Percentiles rank a stretch among this genome's conserved stretches.
Evolutionary conservation across 306 rosid species (phyloP).

Genomic region (Castanopsis chinensis): DNA sequence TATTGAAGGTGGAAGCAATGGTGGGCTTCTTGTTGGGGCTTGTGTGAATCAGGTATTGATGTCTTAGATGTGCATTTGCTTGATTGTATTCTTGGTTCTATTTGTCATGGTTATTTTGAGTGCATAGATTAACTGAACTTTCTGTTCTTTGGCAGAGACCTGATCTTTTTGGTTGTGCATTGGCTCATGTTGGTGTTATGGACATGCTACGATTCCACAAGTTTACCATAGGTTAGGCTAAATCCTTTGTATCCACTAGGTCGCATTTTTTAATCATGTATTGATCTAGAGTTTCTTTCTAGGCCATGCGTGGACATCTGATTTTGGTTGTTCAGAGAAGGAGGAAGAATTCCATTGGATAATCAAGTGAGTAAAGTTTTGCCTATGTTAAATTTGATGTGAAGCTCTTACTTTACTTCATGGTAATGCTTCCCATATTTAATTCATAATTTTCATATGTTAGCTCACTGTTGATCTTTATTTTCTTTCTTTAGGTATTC

Average conservation of each 20-base stretch:
- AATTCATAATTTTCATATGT: neutral
- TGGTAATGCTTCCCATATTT: neutral
- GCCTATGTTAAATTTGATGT: neutral
- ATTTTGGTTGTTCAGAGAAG: slow-evolving; percentile 87
- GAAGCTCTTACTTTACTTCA: neutral
- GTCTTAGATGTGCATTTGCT: neutral
- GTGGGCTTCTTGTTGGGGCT: slow-evolving; percentile 94
- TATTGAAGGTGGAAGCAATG: slow-evolving; percentile 96
- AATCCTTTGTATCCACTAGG: slow-evolving; percentile 9
- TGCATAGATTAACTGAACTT: neutral
- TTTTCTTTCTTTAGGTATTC: slow-evolving; percentile 62
- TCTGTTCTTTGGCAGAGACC: slow-evolving; percentile 61
- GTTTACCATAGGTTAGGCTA: slow-evolving; percentile 82
- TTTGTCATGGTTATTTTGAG: neutral
- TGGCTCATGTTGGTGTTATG: slow-evolving; percentile 99
- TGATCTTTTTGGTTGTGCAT: slow-evolving; percentile 89
- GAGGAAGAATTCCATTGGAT: slow-evolving; percentile 92
- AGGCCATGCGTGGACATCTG: slow-evolving; percentile 98
- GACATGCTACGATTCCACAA: slow-evolving; percentile 97
- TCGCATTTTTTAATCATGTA: neutral
- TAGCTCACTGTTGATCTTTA: slow-evolving; percentile 2
- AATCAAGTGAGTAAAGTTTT: slow-evolving; percentile 62
- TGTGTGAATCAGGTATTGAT: slow-evolving; percentile 80
- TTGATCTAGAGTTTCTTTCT: slow-evolving; percentile 24
- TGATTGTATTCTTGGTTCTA: neutral